A percentile compares a stretch with the other conserved stretches of the same genome.
These are phyloP conservation scores for Mycosphaerelloides madeirae DNA, from an alignment of 2,329 filamentous ascomycete species.

Conservation along the genomic window DNA sequence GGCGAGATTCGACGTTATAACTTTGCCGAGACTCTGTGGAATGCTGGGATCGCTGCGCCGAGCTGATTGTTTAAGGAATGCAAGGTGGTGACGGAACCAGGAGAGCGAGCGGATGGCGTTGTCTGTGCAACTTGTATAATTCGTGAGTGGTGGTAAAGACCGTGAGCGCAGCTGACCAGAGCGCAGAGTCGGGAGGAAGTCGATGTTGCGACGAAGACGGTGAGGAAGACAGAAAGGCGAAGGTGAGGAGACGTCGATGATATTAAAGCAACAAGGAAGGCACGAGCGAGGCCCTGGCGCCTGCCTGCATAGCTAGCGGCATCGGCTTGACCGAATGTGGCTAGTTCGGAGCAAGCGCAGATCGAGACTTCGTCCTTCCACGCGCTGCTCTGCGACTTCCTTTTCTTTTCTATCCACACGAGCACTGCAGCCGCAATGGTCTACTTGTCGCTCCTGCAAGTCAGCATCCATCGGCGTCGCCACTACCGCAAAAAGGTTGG, in stretches of 20 bases:
- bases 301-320: constrained; percentile 3
- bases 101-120: neutral
- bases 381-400: no score
- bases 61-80: constrained; percentile 14
- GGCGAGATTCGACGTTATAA: constrained; percentile 1
- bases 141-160: constrained; percentile 2
- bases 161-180: constrained; percentile 5
- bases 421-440: no score
- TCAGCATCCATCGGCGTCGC: no score
- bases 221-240: neutral
- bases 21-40: constrained; percentile 10
- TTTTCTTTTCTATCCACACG: no score
- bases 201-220: neutral
- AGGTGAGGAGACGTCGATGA: neutral
- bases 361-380: no score
- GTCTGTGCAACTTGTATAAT: no score
- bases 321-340: neutral
- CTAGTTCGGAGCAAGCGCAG: no score
- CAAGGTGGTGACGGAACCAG: constrained; percentile 6
- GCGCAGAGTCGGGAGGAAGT: constrained; percentile 1
- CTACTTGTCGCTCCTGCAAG: no score
- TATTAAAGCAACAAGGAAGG: constrained; percentile 1
- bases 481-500: no score
- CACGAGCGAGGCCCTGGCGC: constrained; percentile 3
- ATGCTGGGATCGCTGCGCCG: constrained; percentile 10